These are phyloP conservation scores for Verbascum thapsus DNA, from an alignment of 257 asterid species.

Conservation along the genomic window DNA sequence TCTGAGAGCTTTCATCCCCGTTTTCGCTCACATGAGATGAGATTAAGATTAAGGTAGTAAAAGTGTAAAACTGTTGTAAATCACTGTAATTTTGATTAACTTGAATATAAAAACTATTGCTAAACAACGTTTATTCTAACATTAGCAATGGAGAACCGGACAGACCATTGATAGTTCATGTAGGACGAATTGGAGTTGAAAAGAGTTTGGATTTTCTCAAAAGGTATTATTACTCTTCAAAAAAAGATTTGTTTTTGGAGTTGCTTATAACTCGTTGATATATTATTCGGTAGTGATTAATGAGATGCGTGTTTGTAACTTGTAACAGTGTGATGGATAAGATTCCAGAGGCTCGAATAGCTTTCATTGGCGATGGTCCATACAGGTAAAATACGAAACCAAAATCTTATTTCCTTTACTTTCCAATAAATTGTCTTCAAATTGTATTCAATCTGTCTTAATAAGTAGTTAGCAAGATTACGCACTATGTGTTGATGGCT, in stretches of 20 bases:
- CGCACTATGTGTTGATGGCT: no score
- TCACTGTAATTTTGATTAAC: constrained; percentile 1
- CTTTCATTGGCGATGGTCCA: constrained; percentile 94
- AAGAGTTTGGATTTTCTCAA: constrained; percentile 91
- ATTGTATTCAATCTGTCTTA: no score
- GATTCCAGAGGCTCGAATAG: constrained; percentile 87
- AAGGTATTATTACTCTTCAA: constrained; percentile 45
- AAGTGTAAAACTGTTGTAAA: no score
- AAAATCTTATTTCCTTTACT: not conserved
- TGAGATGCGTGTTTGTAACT: constrained; percentile 41
- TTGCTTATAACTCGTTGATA: not conserved
- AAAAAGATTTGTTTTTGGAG: not conserved
- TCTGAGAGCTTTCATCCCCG: constrained; percentile 89
- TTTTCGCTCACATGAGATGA: constrained; percentile 71
- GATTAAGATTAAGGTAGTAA: constrained; percentile 70
- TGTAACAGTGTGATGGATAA: constrained; percentile 85
- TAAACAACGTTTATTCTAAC: constrained; percentile 24
- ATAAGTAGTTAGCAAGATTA: no score
- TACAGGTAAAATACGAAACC: constrained; percentile 61
- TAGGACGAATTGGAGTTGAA: constrained; percentile 92
- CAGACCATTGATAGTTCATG: constrained; percentile 84
- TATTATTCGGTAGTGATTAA: constrained; percentile 15
- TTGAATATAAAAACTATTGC: constrained; percentile 6
- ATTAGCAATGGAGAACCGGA: constrained; percentile 86
- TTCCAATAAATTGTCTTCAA: not conserved